These are phyloP conservation scores for Aspergillus brasiliensis DNA, from an alignment of 2,329 filamentous ascomycete species.

Conservation along the genomic window DNA sequence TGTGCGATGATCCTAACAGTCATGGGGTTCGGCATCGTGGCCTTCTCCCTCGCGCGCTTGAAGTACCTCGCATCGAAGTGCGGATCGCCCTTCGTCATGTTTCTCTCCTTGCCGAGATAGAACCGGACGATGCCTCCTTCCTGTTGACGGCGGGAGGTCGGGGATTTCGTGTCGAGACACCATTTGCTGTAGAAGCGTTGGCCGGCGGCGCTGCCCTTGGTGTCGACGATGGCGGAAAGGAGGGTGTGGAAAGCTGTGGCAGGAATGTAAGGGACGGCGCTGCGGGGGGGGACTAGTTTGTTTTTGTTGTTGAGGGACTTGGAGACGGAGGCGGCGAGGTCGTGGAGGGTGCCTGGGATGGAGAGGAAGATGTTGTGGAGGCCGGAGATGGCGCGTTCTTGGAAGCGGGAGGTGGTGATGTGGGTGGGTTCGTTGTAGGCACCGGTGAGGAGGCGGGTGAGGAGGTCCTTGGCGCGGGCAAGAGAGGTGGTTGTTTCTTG, in stretches of 20 bases:
- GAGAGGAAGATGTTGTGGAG: slow-evolving; percentile 34
- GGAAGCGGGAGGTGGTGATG: slow-evolving; percentile 24
- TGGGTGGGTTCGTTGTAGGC: slow-evolving; percentile 34
- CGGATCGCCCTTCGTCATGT: slow-evolving; percentile 24
- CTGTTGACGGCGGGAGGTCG: slow-evolving; percentile 22
- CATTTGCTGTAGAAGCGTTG: slow-evolving; percentile 52
- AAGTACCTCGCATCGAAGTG: slow-evolving; percentile 30
- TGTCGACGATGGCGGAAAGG: slow-evolving; percentile 57
- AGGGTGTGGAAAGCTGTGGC: slow-evolving; percentile 53
- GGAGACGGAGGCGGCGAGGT: slow-evolving; percentile 27
- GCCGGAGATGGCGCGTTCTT: slow-evolving; percentile 32
- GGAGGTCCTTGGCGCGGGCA: slow-evolving; percentile 31
- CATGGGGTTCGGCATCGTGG: slow-evolving; percentile 36
- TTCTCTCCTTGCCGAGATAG: slow-evolving; percentile 25
- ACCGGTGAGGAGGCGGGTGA: slow-evolving; percentile 38
- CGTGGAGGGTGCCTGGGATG: slow-evolving; percentile 34
- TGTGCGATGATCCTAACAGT: slow-evolving; percentile 42
- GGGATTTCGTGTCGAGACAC: slow-evolving; percentile 39
- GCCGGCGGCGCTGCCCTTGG: slow-evolving; percentile 52
- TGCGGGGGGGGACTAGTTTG: slow-evolving; percentile 9
- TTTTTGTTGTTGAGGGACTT: slow-evolving; percentile 15
- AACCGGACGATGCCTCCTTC: slow-evolving; percentile 33
- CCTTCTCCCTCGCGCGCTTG: slow-evolving; percentile 28
- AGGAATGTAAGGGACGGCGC: slow-evolving; percentile 33
- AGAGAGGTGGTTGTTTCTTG: slow-evolving; percentile 23